Conservation (phyloP, 495 filamentous ascomycete species). For the Annulohypoxylon bovei region DNA sequence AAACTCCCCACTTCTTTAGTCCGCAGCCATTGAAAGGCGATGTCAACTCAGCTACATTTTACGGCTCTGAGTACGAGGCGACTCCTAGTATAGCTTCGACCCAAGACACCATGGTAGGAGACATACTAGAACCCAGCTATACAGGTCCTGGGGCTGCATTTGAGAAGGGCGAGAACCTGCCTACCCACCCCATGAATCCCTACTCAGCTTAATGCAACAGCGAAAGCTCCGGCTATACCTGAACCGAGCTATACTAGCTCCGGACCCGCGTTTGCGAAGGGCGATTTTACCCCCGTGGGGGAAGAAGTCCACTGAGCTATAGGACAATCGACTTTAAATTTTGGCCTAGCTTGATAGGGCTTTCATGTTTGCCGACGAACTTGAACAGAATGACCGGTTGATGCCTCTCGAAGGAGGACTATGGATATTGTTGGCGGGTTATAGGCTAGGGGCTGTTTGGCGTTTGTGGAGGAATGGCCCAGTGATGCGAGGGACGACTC, state of each 20-base stretch:
- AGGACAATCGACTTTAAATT: neutral
- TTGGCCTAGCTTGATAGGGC: neutral
- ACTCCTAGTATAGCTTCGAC: constrained; percentile 24
- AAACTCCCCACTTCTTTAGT: constrained; percentile 49
- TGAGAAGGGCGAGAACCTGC: constrained; percentile 58
- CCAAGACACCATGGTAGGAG: constrained; percentile 12
- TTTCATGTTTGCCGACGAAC: constrained; percentile 9
- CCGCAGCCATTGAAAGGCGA: constrained; percentile 55
- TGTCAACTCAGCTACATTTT: constrained; percentile 44
- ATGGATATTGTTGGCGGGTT: neutral
- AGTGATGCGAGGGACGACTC: neutral
- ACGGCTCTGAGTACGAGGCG: constrained; percentile 38
- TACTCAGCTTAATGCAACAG: neutral
- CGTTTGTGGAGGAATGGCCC: constrained; percentile 19
- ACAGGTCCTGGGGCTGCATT: constrained; percentile 55
- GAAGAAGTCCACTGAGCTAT: constrained; percentile 45
- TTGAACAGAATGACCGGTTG: neutral
- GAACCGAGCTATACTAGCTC: constrained; percentile 59
- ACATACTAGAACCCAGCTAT: constrained; percentile 53
- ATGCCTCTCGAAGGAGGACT: neutral
- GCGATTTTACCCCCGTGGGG: constrained; percentile 46
- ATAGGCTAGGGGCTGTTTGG: constrained; percentile 13
- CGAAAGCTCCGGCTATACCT: constrained; percentile 34
- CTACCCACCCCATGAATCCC: constrained; percentile 47
- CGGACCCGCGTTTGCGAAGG: constrained; percentile 58